Evolutionary conservation across 495 filamentous ascomycete species (phyloP).

Genomic region (Hypoxylon lienhwacheense): DNA sequence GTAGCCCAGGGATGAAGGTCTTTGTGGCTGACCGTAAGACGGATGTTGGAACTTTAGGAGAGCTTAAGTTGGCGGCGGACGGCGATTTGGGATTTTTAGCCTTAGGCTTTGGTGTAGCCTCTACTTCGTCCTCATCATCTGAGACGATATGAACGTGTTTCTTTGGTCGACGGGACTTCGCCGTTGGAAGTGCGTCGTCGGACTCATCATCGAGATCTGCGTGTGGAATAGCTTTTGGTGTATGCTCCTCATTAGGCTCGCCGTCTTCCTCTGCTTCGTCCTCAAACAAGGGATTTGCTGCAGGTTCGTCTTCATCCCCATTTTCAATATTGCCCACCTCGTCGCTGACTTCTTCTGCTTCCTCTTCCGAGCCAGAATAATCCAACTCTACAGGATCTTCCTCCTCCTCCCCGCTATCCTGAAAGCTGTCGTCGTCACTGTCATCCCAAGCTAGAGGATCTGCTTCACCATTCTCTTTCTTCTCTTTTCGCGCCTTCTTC

Average conservation of each 20-base stretch:
- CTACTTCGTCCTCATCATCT: slow-evolving; percentile 61
- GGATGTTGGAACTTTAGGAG: slow-evolving; percentile 54
- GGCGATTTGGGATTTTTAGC: slow-evolving; percentile 42
- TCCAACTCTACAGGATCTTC: slow-evolving; percentile 54
- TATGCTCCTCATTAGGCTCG: slow-evolving; percentile 36
- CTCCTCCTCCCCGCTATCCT: slow-evolving; percentile 53
- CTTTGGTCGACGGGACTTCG: slow-evolving; percentile 42
- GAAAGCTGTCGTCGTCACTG: slow-evolving; percentile 62
- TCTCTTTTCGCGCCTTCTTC: slow-evolving; percentile 61
- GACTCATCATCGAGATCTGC: slow-evolving; percentile 48
- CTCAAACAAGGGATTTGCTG: slow-evolving; percentile 27
- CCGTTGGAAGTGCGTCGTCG: slow-evolving; percentile 41
- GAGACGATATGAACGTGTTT: slow-evolving; percentile 53
- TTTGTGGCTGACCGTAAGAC: slow-evolving; percentile 60
- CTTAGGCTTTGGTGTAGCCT: slow-evolving; percentile 51
- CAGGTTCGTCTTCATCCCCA: slow-evolving; percentile 40
- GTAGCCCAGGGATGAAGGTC: slow-evolving; percentile 62
- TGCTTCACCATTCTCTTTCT: slow-evolving; percentile 49
- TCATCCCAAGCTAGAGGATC: slow-evolving; percentile 63
- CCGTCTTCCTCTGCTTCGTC: slow-evolving; percentile 35
- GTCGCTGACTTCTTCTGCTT: slow-evolving; percentile 32
- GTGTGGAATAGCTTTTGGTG: slow-evolving; percentile 44
- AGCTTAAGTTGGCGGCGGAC: slow-evolving; percentile 37
- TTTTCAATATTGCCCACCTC: slow-evolving; percentile 26
- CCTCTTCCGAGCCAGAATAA: slow-evolving; percentile 53